Percentiles rank a stretch among this genome's conserved stretches.
phyloP scores from a whole-genome alignment of 2,329 filamentous ascomycete genomes.

The Monosporascus sp. region DNA sequence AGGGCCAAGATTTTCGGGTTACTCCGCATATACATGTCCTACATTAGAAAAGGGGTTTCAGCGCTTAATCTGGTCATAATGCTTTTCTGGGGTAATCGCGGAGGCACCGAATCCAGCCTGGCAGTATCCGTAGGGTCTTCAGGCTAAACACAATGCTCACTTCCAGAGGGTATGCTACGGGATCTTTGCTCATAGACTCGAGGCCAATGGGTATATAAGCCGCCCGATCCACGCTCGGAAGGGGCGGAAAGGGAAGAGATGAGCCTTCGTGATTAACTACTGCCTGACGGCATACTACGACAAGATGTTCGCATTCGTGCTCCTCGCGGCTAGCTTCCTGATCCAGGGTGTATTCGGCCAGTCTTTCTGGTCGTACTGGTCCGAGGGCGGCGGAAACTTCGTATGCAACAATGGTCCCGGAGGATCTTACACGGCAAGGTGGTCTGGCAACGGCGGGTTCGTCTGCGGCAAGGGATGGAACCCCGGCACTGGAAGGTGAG shows the following conservation, averaged over 20 bases:
- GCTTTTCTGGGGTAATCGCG: not conserved
- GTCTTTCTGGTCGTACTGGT: slow-evolving; percentile 39
- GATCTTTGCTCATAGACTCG: not conserved
- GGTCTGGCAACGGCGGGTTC: slow-evolving; percentile 44
- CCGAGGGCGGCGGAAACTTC: slow-evolving; percentile 34
- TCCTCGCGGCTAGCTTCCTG: slow-evolving; percentile 1
- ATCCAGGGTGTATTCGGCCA: slow-evolving; percentile 18
- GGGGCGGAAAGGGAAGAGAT: not conserved
- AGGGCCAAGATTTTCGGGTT: not conserved
- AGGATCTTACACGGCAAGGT: slow-evolving; percentile 37
- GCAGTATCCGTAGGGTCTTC: not conserved
- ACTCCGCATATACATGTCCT: not conserved
- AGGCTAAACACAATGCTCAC: not conserved
- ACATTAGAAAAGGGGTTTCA: not conserved
- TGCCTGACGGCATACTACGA: not conserved
- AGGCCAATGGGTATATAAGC: not conserved
- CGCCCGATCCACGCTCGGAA: not conserved
- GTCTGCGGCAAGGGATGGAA: slow-evolving; percentile 56
- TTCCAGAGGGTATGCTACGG: too few species aligned
- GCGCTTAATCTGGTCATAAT: not conserved
- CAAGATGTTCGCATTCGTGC: slow-evolving; percentile 1
- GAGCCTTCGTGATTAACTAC: not conserved
- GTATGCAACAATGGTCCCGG: slow-evolving; percentile 34
- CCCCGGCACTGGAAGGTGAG: slow-evolving; percentile 43
- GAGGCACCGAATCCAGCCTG: not conserved